Conservation (phyloP, 345 rosid genomes). For the Lumnitzera racemosa region DNA sequence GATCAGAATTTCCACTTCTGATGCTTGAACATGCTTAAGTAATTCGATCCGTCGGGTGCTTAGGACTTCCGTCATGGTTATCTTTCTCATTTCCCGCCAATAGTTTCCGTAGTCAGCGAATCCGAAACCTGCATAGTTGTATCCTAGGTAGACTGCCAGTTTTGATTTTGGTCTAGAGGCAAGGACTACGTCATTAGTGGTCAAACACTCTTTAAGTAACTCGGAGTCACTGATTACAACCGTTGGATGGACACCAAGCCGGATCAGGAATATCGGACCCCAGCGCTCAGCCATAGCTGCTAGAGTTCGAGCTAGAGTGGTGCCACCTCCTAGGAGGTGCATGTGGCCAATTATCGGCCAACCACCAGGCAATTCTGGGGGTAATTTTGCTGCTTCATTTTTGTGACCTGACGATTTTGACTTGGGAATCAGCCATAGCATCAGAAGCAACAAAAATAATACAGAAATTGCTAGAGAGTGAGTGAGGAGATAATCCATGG, state of each 20-base stretch:
- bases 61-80: constrained; percentile 45
- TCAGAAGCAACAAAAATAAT: constrained; percentile 2
- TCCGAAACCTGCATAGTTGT: constrained; percentile 39
- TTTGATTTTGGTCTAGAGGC: constrained; percentile 48
- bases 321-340: constrained; percentile 30
- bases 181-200: constrained; percentile 41
- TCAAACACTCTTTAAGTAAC: constrained; percentile 36
- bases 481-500: not conserved
- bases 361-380: constrained; percentile 46
- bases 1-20: constrained; percentile 33
- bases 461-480: not conserved
- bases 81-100: constrained; percentile 60
- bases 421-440: not conserved
- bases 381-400: not conserved
- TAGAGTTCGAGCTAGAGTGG: constrained; percentile 31
- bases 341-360: constrained; percentile 66
- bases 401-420: not conserved
- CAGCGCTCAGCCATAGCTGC: constrained; percentile 36
- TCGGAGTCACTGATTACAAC: constrained; percentile 41
- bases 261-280: constrained; percentile 54
- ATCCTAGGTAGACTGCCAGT: constrained; percentile 47
- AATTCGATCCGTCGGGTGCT: constrained; percentile 36
- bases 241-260: constrained; percentile 28
- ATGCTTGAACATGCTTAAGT: constrained; percentile 32
- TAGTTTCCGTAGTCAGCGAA: constrained; percentile 54